Conservation (phyloP, 108 stramenopile species). For the Nitzschia inconspicua region DNA sequence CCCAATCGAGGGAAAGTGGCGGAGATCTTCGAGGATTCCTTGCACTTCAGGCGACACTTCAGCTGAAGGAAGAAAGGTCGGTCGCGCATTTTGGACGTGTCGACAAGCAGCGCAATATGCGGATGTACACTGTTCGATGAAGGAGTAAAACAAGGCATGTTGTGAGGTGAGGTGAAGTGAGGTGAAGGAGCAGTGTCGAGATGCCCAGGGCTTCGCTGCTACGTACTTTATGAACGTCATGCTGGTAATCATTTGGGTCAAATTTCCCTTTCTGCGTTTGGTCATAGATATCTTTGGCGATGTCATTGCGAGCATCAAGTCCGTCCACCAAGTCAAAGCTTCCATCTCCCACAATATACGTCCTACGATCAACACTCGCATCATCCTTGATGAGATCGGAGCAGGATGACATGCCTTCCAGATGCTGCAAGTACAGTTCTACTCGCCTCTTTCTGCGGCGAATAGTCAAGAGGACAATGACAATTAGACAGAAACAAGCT, state of each 20-base stretch:
- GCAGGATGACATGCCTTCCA: background rate
- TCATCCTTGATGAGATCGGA: conserved; percentile 1
- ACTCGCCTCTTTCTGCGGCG: conserved; percentile 5
- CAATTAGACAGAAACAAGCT: conserved; percentile 11
- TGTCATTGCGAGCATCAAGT: no score
- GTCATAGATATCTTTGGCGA: background rate
- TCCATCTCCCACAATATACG: background rate
- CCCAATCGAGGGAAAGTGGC: background rate
- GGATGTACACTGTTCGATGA: conserved; percentile 12
- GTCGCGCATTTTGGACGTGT: background rate
- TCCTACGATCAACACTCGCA: background rate
- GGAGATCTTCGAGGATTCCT: background rate
- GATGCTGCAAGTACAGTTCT: conserved; percentile 13
- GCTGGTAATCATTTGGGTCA: background rate
- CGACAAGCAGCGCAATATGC: conserved; percentile 16
- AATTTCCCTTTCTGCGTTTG: background rate
- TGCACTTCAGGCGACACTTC: background rate
- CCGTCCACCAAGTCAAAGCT: conserved; percentile 2
- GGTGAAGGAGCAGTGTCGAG: no score
- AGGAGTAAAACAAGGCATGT: background rate
- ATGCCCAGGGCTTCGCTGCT: no score
- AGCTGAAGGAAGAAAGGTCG: conserved; percentile 7
- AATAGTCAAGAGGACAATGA: background rate
- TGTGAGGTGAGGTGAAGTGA: no score
- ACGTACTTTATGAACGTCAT: conserved; percentile 5